These are phyloP conservation scores for Colletotrichum lini DNA, from an alignment of 2,329 filamentous ascomycete species.

Conservation along the genomic window DNA sequence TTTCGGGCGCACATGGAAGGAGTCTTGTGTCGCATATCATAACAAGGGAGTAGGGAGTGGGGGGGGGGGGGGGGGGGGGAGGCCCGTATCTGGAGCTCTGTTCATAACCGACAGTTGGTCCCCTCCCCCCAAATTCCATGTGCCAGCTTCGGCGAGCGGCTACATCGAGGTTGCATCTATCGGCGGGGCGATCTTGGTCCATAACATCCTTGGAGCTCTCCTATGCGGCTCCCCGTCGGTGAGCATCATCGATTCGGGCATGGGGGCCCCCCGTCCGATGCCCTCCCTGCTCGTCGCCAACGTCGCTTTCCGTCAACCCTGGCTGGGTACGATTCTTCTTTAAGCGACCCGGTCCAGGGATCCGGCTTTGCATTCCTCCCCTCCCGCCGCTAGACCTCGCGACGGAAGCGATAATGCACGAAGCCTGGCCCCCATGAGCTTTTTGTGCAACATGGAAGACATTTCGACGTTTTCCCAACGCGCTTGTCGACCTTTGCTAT, in stretches of 20 bases:
- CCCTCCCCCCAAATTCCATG: neutral
- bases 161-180: conserved; percentile 16
- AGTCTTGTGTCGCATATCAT: neutral
- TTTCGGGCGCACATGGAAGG: neutral
- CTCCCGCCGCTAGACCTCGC: neutral
- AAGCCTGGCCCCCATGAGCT: conserved; percentile 6
- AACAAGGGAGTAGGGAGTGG: too few species aligned
- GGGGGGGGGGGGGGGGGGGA: too few species aligned
- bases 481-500: conserved; percentile 3
- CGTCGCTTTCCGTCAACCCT: neutral
- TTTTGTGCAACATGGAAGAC: conserved; percentile 15
- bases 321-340: neutral
- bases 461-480: neutral
- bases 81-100: neutral
- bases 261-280: too few species aligned
- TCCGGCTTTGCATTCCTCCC: neutral
- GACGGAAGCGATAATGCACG: neutral
- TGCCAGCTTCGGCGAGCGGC: conserved; percentile 22
- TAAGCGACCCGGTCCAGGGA: conserved; percentile 3
- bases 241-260: conserved; percentile 8
- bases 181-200: conserved; percentile 20
- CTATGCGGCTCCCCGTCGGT: conserved; percentile 35
- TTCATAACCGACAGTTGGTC: neutral
- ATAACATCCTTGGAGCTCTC: neutral
- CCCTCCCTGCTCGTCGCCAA: neutral